Conservation (phyloP, 1,139 yeast species). For the Debaryomycetaceae sp. region DNA sequence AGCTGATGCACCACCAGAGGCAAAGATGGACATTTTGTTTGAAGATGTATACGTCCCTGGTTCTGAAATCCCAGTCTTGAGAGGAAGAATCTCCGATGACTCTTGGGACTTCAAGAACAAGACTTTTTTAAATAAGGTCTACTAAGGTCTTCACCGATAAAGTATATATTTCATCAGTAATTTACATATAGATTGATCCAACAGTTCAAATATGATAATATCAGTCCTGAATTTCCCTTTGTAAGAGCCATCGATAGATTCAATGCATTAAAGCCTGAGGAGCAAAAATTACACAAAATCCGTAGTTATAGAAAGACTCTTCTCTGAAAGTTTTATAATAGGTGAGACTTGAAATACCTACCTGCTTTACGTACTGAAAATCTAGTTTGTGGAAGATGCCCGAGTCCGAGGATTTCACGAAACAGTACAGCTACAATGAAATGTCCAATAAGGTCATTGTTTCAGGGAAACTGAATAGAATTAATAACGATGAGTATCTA, state of each 20-base stretch:
- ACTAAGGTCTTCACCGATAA: slow-evolving; percentile 18
- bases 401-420: slow-evolving; percentile 9
- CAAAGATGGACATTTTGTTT: slow-evolving; percentile 88
- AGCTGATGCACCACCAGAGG: slow-evolving; percentile 92
- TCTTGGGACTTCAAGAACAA: slow-evolving; percentile 81
- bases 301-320: neutral
- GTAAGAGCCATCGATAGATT: no score
- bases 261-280: no score
- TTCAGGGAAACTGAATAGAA: slow-evolving; percentile 26
- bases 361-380: neutral
- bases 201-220: neutral
- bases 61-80: slow-evolving; percentile 82
- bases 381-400: slow-evolving; percentile 3
- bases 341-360: neutral
- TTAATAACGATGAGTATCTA: slow-evolving; percentile 42
- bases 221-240: no score
- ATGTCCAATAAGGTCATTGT: slow-evolving; percentile 76
- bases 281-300: neutral
- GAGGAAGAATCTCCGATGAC: slow-evolving; percentile 96
- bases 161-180: neutral
- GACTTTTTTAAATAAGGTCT: slow-evolving; percentile 58
- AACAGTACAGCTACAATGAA: slow-evolving; percentile 48
- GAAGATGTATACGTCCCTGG: slow-evolving; percentile 98
- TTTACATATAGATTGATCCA: neutral
- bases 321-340: neutral